These are phyloP conservation scores for Pleoardoris graminearum DNA, from an alignment of 2,329 filamentous ascomycete genomes.

Conservation along the genomic window DNA sequence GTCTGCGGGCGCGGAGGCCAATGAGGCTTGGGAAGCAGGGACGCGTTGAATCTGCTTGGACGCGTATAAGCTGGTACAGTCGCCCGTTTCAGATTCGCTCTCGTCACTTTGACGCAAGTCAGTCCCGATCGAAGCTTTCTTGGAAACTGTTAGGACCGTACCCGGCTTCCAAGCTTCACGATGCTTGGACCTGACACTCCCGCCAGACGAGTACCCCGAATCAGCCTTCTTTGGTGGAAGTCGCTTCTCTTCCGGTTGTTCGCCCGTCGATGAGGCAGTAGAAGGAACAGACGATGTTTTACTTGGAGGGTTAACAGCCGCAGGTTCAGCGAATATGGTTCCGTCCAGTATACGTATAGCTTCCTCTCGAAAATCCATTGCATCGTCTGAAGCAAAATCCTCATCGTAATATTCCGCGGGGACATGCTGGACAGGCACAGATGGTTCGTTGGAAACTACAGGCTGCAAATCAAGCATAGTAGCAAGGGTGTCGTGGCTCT, in stretches of 20 bases:
- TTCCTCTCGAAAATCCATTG: conserved; percentile 7
- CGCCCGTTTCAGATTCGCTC: conserved; percentile 11
- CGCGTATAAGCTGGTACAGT: conserved; percentile 18
- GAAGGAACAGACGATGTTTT: neutral
- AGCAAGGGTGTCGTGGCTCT: conserved; percentile 24
- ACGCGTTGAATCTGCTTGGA: conserved; percentile 22
- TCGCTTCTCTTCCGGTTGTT: conserved; percentile 6
- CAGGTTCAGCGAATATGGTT: conserved; percentile 21
- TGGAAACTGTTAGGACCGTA: conserved; percentile 8
- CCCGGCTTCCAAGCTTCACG: conserved; percentile 16
- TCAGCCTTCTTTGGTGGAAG: conserved; percentile 39
- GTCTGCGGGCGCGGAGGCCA: conserved; percentile 15
- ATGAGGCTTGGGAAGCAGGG: conserved; percentile 16
- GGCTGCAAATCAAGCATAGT: conserved; percentile 33
- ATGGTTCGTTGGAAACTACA: conserved; percentile 33
- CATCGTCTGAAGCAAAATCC: conserved; percentile 11
- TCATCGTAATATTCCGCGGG: conserved; percentile 9
- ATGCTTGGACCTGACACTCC: conserved; percentile 26
- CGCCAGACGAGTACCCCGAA: conserved; percentile 47
- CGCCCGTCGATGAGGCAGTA: neutral
- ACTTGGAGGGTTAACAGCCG: neutral
- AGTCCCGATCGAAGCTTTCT: conserved; percentile 15
- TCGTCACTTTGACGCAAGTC: conserved; percentile 15
- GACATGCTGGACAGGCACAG: conserved; percentile 7
- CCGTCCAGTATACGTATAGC: conserved; percentile 29